Conservation (phyloP, 148 eudicot species). For the Persicaria maculosa region DNA sequence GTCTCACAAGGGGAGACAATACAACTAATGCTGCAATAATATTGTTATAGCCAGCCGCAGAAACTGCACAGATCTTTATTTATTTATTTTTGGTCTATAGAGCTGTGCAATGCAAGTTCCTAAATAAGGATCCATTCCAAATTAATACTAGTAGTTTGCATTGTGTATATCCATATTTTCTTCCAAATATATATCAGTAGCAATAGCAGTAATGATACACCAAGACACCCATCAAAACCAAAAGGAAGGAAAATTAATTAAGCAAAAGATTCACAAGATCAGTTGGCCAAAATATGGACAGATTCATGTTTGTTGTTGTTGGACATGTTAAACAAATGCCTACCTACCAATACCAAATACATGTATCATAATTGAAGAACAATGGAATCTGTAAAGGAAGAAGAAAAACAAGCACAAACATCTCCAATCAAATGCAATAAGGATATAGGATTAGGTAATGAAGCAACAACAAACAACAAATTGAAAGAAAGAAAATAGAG, state of each 20-base stretch:
- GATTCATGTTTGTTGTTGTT: too few relatives aligned
- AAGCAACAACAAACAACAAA: not conserved
- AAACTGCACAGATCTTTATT: too few relatives aligned
- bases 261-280: not conserved
- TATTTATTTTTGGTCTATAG: too few relatives aligned
- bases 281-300: not conserved
- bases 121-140: not conserved
- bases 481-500: not conserved
- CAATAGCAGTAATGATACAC: not conserved
- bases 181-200: not conserved
- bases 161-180: not conserved
- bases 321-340: not conserved
- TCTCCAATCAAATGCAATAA: not conserved
- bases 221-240: not conserved
- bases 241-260: not conserved
- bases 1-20: too few relatives aligned
- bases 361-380: not conserved
- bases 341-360: not conserved
- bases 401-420: not conserved
- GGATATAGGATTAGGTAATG: not conserved
- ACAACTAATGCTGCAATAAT: too few relatives aligned
- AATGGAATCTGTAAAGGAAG: not conserved
- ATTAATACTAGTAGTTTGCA: not conserved
- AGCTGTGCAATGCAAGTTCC: not conserved
- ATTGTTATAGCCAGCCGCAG: too few relatives aligned